Evolutionary conservation across 2,329 filamentous ascomycete genomes (phyloP), one percentile per base, ranked within the genome.

Genomic region (Colletotrichum lini): DNA sequence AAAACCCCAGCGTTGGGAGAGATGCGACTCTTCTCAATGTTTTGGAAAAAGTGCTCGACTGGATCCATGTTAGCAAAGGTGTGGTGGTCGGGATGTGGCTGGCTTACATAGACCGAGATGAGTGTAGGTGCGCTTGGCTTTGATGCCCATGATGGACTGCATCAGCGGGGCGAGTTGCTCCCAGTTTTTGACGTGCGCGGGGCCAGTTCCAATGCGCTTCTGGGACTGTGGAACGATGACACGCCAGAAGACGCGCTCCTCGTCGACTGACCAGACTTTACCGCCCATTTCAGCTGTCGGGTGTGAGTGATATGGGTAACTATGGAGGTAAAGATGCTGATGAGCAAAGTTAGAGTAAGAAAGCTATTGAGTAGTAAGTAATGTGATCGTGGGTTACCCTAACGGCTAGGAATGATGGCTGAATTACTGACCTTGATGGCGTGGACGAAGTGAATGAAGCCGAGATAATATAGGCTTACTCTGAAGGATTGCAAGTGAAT

Each of bases 211-310:
- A 30, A 72, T 70, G 3, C 80, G 77, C 63, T 81, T 82, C 2
- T 78, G 76, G 0, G 84, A 85, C 8, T 77, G 75, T 0, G 82
- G 79, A 1, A 86, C 75, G 35, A 82, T 76, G 3, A 74, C 73
- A 10, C 77, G 77, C 87, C 87, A 89, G 75, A 88, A 89, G 72
- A 83, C 77, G 1, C 74, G 66, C 76, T 89, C 87, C 72, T 89
- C 87, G 1, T 81, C 77, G 0, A 68, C 68, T 0, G 84, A 83
- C 87, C 87, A 89, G 6, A 83, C 78, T 72, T 84, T 87, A 30
- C 86, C 87, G 6, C 84, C 86, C 86, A 89, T 88, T 30, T 35
- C 82, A 45, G 45, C 30, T 81, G 57, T 23, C 40, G 30, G 44
- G 44, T 45, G 12, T 8, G 9, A 49, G 12, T 8, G 9, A 49